Percentiles rank a stretch among this genome's conserved stretches.
These are phyloP conservation scores for Fusarium cyanostomum DNA, from an alignment of 2,329 filamentous ascomycete species.

Conservation along the genomic window DNA sequence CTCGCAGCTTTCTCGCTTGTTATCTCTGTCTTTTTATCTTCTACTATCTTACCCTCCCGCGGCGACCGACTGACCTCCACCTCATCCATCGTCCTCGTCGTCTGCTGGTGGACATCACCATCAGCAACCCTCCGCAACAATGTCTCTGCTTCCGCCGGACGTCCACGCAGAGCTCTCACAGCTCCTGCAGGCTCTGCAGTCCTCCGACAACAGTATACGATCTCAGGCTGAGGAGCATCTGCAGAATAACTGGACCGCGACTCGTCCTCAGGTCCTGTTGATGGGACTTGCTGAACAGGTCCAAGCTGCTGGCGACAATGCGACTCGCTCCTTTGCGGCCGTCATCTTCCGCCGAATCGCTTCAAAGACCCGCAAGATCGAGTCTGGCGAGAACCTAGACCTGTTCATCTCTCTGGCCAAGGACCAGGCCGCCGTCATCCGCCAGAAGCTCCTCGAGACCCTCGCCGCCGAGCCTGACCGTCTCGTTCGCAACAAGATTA, in stretches of 20 bases:
- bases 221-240: conserved; percentile 90
- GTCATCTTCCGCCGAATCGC: conserved; percentile 95
- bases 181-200: conserved; percentile 89
- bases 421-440: conserved; percentile 80
- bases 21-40: neutral
- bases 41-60: conserved; percentile 4
- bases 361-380: conserved; percentile 84
- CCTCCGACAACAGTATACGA: conserved; percentile 85
- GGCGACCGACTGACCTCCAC: conserved; percentile 20
- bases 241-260: conserved; percentile 86
- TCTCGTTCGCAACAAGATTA: conserved; percentile 90
- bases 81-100: conserved; percentile 22
- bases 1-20: conserved; percentile 30
- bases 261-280: conserved; percentile 84
- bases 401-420: conserved; percentile 82
- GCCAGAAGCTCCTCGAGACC: conserved; percentile 82
- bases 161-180: conserved; percentile 84
- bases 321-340: conserved; percentile 89
- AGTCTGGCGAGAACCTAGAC: conserved; percentile 77
- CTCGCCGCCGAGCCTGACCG: conserved; percentile 77
- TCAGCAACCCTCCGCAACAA: conserved; percentile 51
- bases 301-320: conserved; percentile 76
- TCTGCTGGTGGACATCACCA: conserved; percentile 46
- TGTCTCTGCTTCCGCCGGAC: conserved; percentile 89
- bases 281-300: conserved; percentile 97